A percentile compares a stretch with the other conserved stretches of the same genome.
Conservation (phyloP, 768 basidiomycete genomes). For the Leccinum boreale region DNA sequence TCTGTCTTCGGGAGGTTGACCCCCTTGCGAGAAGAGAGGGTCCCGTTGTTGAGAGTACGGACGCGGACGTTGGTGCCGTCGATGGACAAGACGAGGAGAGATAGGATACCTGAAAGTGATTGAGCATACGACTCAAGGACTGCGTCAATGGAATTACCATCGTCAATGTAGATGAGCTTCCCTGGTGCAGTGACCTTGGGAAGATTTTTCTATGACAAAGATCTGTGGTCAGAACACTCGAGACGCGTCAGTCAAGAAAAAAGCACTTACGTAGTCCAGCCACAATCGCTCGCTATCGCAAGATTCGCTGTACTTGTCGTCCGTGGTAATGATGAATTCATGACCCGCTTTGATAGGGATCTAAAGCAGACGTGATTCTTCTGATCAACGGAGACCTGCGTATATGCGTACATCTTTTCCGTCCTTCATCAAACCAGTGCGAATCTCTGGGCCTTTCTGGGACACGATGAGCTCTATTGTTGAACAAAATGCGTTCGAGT, state of each 20-base stretch:
- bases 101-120: conserved; percentile 59
- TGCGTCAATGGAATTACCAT: conserved; percentile 50
- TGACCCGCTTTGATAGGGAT: conserved; percentile 86
- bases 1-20: conserved; percentile 98
- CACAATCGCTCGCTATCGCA: conserved; percentile 85
- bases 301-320: conserved; percentile 70
- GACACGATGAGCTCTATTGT: conserved; percentile 6
- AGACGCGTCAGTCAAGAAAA: not conserved
- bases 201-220: conserved; percentile 65
- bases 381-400: not conserved
- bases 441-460: conserved; percentile 99
- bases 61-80: conserved; percentile 81
- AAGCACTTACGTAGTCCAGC: conserved; percentile 83
- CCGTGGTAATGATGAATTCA: conserved; percentile 88
- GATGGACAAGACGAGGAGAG: conserved; percentile 87
- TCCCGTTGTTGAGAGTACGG: conserved; percentile 86
- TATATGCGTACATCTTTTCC: conserved; percentile 70
- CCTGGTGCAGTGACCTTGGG: conserved; percentile 96
- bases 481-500: not conserved
- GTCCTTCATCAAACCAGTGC: conserved; percentile 90
- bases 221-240: not conserved
- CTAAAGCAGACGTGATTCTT: conserved; percentile 36
- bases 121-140: conserved; percentile 4
- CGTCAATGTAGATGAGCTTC: conserved; percentile 96
- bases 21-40: conserved; percentile 94